Conservation (phyloP, 306 rosid species). For the Vigna nakashimae region DNA sequence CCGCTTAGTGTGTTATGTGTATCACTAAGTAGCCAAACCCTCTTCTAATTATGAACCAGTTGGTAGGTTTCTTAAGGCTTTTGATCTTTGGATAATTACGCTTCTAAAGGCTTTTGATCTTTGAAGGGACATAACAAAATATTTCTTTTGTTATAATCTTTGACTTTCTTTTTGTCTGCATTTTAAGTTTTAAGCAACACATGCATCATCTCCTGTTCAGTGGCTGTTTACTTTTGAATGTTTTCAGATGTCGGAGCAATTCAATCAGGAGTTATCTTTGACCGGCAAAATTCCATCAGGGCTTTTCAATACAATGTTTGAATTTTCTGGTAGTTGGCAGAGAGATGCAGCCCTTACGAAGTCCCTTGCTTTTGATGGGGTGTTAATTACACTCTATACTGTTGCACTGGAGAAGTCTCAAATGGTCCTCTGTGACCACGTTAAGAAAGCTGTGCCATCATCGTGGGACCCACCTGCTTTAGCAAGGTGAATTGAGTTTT, state of each 20-base stretch:
- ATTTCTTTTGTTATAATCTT: not conserved
- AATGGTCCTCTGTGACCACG: conserved; percentile 74
- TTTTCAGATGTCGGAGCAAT: conserved; percentile 97
- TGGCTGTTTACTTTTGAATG: conserved; percentile 35
- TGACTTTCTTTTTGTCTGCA: conserved; percentile 3
- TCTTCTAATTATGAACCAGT: conserved; percentile 31
- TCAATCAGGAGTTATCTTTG: conserved; percentile 88
- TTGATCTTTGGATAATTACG: conserved; percentile 1
- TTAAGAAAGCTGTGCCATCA: conserved; percentile 84
- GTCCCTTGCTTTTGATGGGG: conserved; percentile 95
- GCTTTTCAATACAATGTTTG: conserved; percentile 93
- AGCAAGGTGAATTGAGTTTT: conserved; percentile 69
- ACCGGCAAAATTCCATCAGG: conserved; percentile 98
- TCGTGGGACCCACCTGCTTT: conserved; percentile 94
- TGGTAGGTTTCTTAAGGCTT: not conserved
- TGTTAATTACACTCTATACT: conserved; percentile 87
- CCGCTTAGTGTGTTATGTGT: not conserved
- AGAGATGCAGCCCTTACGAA: conserved; percentile 93
- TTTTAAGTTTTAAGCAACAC: conserved; percentile 8
- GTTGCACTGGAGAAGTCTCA: conserved; percentile 95
- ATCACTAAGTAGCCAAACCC: conserved; percentile 5
- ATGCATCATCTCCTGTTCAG: conserved; percentile 37
- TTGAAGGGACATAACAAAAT: no score
- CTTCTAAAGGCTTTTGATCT: conserved; percentile 30
- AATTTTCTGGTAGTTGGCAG: conserved; percentile 96